Conservation (phyloP, 2,329 filamentous ascomycete genomes). For the Dothidotthia symphoricarpi region DNA sequence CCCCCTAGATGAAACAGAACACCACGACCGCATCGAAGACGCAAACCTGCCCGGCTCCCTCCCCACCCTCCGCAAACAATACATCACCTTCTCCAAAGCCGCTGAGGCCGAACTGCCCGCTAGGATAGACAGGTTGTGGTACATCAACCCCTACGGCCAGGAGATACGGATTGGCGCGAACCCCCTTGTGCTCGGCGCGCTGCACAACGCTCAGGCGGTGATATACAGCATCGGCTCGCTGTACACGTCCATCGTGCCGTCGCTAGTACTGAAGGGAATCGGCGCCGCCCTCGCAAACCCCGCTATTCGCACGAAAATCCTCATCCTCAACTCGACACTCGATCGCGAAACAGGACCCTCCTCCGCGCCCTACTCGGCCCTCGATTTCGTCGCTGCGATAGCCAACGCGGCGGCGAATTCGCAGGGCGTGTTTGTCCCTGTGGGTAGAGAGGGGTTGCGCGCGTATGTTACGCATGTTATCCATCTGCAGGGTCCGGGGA, state of each 20-base stretch:
- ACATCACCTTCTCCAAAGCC: slow-evolving; percentile 76
- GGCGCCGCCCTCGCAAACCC: slow-evolving; percentile 61
- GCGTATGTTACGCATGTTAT: slow-evolving; percentile 81
- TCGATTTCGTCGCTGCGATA: slow-evolving; percentile 81
- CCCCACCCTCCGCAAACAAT: slow-evolving; percentile 73
- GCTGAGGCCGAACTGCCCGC: slow-evolving; percentile 72
- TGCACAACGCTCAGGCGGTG: slow-evolving; percentile 64
- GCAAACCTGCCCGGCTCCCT: slow-evolving; percentile 79
- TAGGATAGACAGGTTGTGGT: slow-evolving; percentile 82
- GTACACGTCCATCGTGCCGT: slow-evolving; percentile 86
- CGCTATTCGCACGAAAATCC: slow-evolving; percentile 65
- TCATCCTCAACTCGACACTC: slow-evolving; percentile 78
- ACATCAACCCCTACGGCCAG: slow-evolving; percentile 98
- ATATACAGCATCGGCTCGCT: slow-evolving; percentile 93
- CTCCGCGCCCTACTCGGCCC: slow-evolving; percentile 63
- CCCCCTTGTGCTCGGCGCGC: slow-evolving; percentile 69
- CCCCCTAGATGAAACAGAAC: slow-evolving; percentile 46
- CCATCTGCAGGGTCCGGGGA: slow-evolving; percentile 69
- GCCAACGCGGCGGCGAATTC: slow-evolving; percentile 64
- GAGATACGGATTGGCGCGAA: slow-evolving; percentile 86
- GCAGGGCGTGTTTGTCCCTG: slow-evolving; percentile 8
- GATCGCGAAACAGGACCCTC: slow-evolving; percentile 85
- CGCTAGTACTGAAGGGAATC: slow-evolving; percentile 73
- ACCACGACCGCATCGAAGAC: slow-evolving; percentile 70
- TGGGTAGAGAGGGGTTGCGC: slow-evolving; percentile 51